Percentiles rank a stretch among this genome's conserved stretches.
These are phyloP conservation scores for Thermomucor indicae-seudaticae DNA, from an alignment of 371 early-diverging fungal species.

Conservation along the genomic window DNA sequence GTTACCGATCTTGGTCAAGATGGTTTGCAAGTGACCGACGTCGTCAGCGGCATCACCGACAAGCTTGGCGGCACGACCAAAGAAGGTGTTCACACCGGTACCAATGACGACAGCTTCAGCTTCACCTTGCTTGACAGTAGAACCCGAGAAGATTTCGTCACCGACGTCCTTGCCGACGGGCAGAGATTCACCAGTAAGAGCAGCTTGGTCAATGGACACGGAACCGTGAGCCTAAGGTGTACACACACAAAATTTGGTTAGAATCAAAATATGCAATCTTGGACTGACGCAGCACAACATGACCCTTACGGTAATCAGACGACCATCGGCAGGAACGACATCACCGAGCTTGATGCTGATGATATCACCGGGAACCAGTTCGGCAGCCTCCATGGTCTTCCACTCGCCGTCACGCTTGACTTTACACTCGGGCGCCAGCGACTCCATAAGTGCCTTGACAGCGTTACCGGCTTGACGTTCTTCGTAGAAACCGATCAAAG, in stretches of 20 bases:
- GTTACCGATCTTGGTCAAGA: slow-evolving; percentile 85
- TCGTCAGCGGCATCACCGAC: slow-evolving; percentile 73
- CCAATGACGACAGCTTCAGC: slow-evolving; percentile 77
- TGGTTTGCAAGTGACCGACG: slow-evolving; percentile 79
- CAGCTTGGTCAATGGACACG: slow-evolving; percentile 69
- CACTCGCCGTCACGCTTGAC: slow-evolving; percentile 52
- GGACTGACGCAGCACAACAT: slow-evolving; percentile 1
- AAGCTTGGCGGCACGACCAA: slow-evolving; percentile 80
- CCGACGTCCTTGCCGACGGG: slow-evolving; percentile 64
- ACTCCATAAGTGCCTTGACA: slow-evolving; percentile 67
- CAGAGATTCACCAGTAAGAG: slow-evolving; percentile 77
- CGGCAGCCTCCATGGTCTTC: slow-evolving; percentile 43
- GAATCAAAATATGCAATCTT: slow-evolving; percentile 6
- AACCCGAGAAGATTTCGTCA: slow-evolving; percentile 66
- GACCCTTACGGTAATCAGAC: slow-evolving; percentile 33
- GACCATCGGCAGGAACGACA: slow-evolving; percentile 70
- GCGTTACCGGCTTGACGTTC: slow-evolving; percentile 71
- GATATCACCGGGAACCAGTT: slow-evolving; percentile 69
- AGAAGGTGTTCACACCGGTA: slow-evolving; percentile 80
- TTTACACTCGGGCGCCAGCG: slow-evolving; percentile 66
- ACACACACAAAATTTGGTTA: neutral
- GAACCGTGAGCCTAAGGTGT: slow-evolving; percentile 30
- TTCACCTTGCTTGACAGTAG: slow-evolving; percentile 88
- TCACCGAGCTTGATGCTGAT: slow-evolving; percentile 68
- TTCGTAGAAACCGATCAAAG: slow-evolving; percentile 78